Evolutionary conservation across 2,329 filamentous ascomycete species (phyloP), one percentile per base, ranked within the genome.

Genomic region (Colletotrichum falcatum): DNA sequence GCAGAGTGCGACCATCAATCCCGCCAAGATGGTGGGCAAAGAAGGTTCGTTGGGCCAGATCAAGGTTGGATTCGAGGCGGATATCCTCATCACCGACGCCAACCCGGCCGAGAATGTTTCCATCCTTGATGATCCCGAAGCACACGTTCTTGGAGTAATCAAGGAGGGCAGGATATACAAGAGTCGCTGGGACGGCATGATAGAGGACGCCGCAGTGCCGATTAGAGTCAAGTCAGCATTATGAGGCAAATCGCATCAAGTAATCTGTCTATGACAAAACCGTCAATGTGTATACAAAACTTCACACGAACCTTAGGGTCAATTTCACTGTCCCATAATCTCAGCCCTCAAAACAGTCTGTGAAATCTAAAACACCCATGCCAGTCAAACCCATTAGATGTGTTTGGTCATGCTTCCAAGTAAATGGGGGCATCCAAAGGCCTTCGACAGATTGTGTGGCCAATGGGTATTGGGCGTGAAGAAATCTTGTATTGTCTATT

Each of bases 21-120:
- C 85, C 1, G 87, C 88, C 5, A 79, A 77, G 66, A 82, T 87
- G 78, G 71, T 89, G 59, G 76, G 82, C 12, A 81, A 83, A 72
- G 83, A 84, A 35, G 76, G 81, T 6, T 79, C 77, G 46, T 74
- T 90, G 20, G 88, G 88, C 0, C 83, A 87, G 74, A 75, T 90
- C 6, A 82, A 82, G 72, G 77, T 80, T 28, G 87, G 86, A 0
- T 87, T 84, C 69, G 77, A 79, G 5, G 88, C 87, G 0, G 88
- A 90, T 75, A 55, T 90, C 33, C 73, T 90, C 48, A 78, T 90
- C 3, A 75, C 89, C 46, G 83, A 84, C 35, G 73, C 74, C 49
- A 89, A 89, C 73, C 88, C 88, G 2, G 76, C 90, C 54, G 83
- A 88, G 28, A 83, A 90, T 73, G 83, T 89, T 33, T 80, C 80